Conservation (phyloP, 345 rosid genomes). For the Reutealis trisperma region DNA sequence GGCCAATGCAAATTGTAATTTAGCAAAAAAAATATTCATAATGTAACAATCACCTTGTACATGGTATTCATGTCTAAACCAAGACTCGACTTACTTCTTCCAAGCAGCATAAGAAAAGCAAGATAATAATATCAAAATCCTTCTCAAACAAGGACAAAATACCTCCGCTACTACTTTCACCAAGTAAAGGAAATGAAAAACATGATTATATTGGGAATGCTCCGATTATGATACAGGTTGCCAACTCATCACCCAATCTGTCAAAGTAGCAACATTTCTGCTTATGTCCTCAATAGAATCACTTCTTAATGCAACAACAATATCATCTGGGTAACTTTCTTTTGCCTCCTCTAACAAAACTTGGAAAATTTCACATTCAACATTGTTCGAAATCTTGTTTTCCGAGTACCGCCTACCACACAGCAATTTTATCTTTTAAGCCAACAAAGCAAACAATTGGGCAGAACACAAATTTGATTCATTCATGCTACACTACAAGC, state of each 20-base stretch:
- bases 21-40: background rate
- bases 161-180: background rate
- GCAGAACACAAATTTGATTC: too few species aligned
- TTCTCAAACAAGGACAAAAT: background rate
- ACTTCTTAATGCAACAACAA: slow-evolving; percentile 59
- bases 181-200: background rate
- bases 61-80: background rate
- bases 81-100: background rate
- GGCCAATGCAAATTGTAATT: background rate
- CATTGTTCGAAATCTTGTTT: slow-evolving; percentile 71
- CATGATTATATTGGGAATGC: background rate
- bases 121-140: background rate
- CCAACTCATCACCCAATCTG: slow-evolving; percentile 70
- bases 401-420: slow-evolving; percentile 65
- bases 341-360: slow-evolving; percentile 79
- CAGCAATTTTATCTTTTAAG: background rate
- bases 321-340: slow-evolving; percentile 67
- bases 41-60: background rate
- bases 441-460: background rate
- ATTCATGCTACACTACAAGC: too few species aligned
- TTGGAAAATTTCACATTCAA: slow-evolving; percentile 83
- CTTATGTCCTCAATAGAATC: slow-evolving; percentile 67
- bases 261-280: slow-evolving; percentile 51
- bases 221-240: slow-evolving; percentile 14
- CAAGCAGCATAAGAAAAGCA: background rate